phyloP scores from a whole-genome alignment of 2,329 filamentous ascomycete genomes.

The Penicillium sp. region DNA sequence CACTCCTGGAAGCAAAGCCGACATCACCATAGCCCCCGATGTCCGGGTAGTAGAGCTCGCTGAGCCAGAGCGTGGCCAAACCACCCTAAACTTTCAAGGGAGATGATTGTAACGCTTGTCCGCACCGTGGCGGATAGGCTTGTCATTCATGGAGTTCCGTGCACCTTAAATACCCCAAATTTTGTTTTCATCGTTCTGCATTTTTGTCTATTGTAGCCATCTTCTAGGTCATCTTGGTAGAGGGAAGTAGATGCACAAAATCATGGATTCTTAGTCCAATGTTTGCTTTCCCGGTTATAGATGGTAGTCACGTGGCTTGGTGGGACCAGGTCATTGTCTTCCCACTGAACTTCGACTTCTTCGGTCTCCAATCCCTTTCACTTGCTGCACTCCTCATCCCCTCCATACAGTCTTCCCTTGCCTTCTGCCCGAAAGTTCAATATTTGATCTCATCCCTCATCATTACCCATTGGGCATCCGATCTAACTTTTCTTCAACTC shows the following conservation, averaged over 20 bases:
- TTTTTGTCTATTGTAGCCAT: not conserved
- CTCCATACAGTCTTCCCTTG: not conserved
- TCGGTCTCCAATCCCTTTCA: constrained; percentile 11
- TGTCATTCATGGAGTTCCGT: not conserved
- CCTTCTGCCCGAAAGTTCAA: not conserved
- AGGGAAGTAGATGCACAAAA: not conserved
- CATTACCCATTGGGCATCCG: constrained; percentile 3
- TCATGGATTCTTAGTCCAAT: not conserved
- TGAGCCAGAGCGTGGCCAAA: constrained; percentile 48
- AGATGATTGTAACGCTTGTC: constrained; percentile 7
- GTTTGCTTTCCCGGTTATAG: not conserved
- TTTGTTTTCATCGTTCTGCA: not conserved
- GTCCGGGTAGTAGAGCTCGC: constrained; percentile 48
- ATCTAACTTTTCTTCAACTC: not conserved
- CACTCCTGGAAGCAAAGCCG: constrained; percentile 79
- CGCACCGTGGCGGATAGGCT: too few species aligned
- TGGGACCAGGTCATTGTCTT: constrained; percentile 4
- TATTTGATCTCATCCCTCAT: constrained; percentile 1
- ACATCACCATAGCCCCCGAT: constrained; percentile 47
- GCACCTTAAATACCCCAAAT: constrained; percentile 5
- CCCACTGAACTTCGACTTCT: constrained; percentile 14
- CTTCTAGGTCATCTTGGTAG: too few species aligned
- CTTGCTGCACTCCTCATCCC: constrained; percentile 2
- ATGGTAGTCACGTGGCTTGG: constrained; percentile 9
- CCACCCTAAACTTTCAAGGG: constrained; percentile 36